Evolutionary conservation across 495 filamentous ascomycete species (phyloP), one percentile per base, ranked within the genome.

Genomic region (Glarea lozoyensis): DNA sequence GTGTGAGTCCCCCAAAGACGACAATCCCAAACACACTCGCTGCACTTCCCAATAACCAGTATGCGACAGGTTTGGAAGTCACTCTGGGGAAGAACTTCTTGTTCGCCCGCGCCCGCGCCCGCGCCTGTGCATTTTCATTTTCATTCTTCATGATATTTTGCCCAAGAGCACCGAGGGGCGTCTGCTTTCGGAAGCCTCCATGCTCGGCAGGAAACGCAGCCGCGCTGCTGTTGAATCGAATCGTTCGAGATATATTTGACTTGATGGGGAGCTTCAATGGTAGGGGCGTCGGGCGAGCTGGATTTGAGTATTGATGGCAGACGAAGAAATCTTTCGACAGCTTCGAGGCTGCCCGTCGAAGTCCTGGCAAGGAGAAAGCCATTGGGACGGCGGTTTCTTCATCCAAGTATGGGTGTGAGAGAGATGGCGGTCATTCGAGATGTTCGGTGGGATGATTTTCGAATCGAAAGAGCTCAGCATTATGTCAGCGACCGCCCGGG

Each of bases 21-120:
- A 97, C 93, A 53, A 98, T 89, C 46, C 92, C 92, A 63, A 98
- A 97, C 19, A 96, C 89, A 59, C 84, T 86, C 16, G 74, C 84
- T 0, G 92, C 89, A 52, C 88, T 94, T 42, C 80, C 90, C 38
- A 98, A 64, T 13, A 98, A 72, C 88, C 88, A 98, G 68, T 90
- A 95, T 37, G 79, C 92, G 34, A 94, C 88, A 3, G 61, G 47
- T 60, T 83, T 88, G 47, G 76, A 68, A 58, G 71, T 86, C 10
- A 74, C 75, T 43, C 84, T 69, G 4, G 89, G 88, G 55, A 87
- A 94, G 59, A 73, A 70, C 1, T 51, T 41, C 36, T 52, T 50
- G 54, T 52, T 56, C 3, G 35, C 25, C 11, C 41, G 30, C 10
- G 31, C 15, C 4, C 16, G 5, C 39, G 45, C 30, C 9, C 29